Conservation (phyloP, 2,329 filamentous ascomycete species). For the Boeremia lycopersici region DNA sequence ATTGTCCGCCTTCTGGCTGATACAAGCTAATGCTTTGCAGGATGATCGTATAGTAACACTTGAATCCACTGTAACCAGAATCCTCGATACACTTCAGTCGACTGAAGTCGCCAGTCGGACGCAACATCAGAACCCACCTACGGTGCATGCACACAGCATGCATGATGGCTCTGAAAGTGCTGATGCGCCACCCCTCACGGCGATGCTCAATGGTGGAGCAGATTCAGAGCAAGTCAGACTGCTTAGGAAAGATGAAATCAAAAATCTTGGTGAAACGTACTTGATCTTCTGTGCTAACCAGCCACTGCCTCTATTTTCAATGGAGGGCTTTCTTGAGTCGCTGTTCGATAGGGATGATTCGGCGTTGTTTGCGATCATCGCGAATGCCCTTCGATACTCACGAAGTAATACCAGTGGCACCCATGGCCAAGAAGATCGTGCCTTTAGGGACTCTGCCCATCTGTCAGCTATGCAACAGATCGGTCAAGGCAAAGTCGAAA, state of each 20-base stretch:
- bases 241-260: not conserved
- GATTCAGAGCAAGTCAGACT: not conserved
- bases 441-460: not conserved
- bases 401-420: too few relatives aligned
- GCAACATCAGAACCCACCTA: too few relatives aligned
- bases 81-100: not conserved
- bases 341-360: not conserved
- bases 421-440: not conserved
- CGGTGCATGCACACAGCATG: not conserved
- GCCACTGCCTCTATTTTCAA: not conserved
- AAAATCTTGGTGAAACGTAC: not conserved
- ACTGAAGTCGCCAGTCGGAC: not conserved
- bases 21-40: not conserved
- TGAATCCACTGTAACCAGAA: not conserved
- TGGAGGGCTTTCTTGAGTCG: not conserved
- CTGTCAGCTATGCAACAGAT: not conserved
- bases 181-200: not conserved
- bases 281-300: not conserved
- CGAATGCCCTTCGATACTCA: not conserved
- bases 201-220: not conserved
- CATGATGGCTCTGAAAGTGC: not conserved
- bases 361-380: not conserved
- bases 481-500: not conserved
- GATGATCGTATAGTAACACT: slow-evolving; percentile 1
- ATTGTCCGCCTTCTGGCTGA: not conserved